These are phyloP conservation scores for Phaseolus lunatus DNA, from an alignment of 306 rosid genomes.

Conservation along the genomic window DNA sequence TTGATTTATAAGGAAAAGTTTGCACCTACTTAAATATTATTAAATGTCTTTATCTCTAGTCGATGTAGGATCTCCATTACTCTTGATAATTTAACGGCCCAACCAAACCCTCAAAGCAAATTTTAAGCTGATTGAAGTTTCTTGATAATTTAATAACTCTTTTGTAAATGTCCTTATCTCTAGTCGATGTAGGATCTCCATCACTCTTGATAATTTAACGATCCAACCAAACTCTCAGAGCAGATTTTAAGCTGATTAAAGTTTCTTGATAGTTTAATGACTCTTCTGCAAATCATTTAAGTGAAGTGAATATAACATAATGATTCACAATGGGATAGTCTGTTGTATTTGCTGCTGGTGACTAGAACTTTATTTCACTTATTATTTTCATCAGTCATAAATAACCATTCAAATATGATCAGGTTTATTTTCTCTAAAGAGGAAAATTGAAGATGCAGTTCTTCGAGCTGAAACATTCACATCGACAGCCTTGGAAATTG, in stretches of 20 bases:
- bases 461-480: slow-evolving; percentile 76
- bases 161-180: too few relatives aligned
- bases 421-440: slow-evolving; percentile 79
- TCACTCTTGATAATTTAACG: neutral
- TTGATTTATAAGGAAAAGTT: too few relatives aligned
- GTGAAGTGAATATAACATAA: slow-evolving; percentile 1
- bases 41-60: too few relatives aligned
- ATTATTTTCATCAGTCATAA: slow-evolving; percentile 31
- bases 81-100: neutral
- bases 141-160: neutral
- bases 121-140: slow-evolving; percentile 25
- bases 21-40: too few relatives aligned
- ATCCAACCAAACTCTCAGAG: neutral
- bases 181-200: too few relatives aligned
- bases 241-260: slow-evolving; percentile 21
- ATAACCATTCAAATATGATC: slow-evolving; percentile 32
- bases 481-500: slow-evolving; percentile 73
- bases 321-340: slow-evolving; percentile 2
- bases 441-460: slow-evolving; percentile 81
- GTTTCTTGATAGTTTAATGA: neutral
- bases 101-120: neutral
- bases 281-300: slow-evolving; percentile 28
- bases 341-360: slow-evolving; percentile 4
- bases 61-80: too few relatives aligned
- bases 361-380: slow-evolving; percentile 23